Base-by-base conservation (phyloP, 2,329 filamentous ascomycete species). In the Paraconiothyrium brasiliense region DNA sequence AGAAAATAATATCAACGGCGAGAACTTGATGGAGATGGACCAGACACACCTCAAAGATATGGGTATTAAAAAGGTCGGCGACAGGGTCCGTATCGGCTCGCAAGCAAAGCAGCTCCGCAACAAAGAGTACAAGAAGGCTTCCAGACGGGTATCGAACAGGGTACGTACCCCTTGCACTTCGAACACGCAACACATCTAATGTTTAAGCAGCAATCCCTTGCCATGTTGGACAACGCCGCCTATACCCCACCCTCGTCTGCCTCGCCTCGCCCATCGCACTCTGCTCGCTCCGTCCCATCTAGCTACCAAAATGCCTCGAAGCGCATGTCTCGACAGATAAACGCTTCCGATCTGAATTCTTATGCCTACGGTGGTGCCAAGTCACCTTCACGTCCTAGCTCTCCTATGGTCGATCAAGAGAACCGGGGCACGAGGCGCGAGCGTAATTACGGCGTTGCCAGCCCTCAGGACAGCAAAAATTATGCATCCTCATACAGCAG, bases 21-120 rank as follows among this genome's bases (percentile, higher is more conserved):
- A 97, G 81, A 97, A 97, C 76, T 84, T 99, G 48, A 86, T 99
- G 70, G 95, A 99, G 81, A 94, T 97, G 85, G 95, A 99, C 80
- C 96, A 97, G 83, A 90, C 93, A 59, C 93, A 97, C 44, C 85
- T 99, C 66, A 96, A 97, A 79, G 95, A 99, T 79, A 97, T 99
- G 88, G 95, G 95, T 47, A 94, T 99, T 70, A 96, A 97, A 70
- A 99, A 98, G 80, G 92, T 99, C 67, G 95, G 95, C 66, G 95
- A 99, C 79, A 90, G 95, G 57, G 94, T 99, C 39, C 92, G 94
- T 65, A 90, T 99, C 63, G 80, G 82, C 48, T 78, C 81, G 2
- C 82, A 84, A 61, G 82, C 81, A 32, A 84, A 84, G 71, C 75
- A 81, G 52, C 82, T 85, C 51, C 73, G 83, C 10, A 83, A 80